Conservation (phyloP, 225 moss, liverwort and hornwort genomes). For the Antitrichia curtipendula region DNA sequence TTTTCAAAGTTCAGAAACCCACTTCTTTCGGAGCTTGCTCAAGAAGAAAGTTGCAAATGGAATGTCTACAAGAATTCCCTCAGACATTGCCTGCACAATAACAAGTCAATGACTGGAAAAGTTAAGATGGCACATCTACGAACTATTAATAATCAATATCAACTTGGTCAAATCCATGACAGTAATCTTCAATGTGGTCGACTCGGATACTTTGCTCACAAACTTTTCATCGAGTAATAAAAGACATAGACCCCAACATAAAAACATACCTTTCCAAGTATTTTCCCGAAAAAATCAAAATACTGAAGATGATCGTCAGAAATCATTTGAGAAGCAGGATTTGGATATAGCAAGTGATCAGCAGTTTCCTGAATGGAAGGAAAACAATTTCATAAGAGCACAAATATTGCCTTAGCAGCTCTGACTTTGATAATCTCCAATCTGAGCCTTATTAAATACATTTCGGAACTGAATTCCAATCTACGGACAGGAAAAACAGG, state of each 20-base stretch:
- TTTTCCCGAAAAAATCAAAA: conserved; percentile 95
- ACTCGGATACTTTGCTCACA: background rate
- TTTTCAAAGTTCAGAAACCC: conserved; percentile 17
- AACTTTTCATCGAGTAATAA: background rate
- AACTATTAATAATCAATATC: background rate
- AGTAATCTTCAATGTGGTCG: background rate
- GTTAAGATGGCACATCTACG: background rate
- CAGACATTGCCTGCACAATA: conserved; percentile 81
- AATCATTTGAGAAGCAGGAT: conserved; percentile 91
- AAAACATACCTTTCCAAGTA: conserved; percentile 76
- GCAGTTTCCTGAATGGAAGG: conserved; percentile 65
- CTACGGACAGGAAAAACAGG: background rate
- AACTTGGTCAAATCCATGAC: background rate
- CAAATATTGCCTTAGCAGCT: background rate
- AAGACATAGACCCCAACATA: background rate
- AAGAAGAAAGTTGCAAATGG: conserved; percentile 98
- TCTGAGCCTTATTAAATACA: background rate
- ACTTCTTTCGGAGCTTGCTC: conserved; percentile 99
- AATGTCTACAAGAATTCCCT: conserved; percentile 98
- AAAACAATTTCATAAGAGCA: background rate
- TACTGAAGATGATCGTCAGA: conserved; percentile 97
- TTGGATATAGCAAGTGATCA: conserved; percentile 93
- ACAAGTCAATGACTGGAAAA: background rate
- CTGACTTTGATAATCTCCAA: background rate
- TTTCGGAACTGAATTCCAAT: background rate